A percentile compares a stretch with the other conserved stretches of the same genome.
These are phyloP conservation scores for Septoria linicola DNA, from an alignment of 2,329 filamentous ascomycete genomes.

Conservation along the genomic window DNA sequence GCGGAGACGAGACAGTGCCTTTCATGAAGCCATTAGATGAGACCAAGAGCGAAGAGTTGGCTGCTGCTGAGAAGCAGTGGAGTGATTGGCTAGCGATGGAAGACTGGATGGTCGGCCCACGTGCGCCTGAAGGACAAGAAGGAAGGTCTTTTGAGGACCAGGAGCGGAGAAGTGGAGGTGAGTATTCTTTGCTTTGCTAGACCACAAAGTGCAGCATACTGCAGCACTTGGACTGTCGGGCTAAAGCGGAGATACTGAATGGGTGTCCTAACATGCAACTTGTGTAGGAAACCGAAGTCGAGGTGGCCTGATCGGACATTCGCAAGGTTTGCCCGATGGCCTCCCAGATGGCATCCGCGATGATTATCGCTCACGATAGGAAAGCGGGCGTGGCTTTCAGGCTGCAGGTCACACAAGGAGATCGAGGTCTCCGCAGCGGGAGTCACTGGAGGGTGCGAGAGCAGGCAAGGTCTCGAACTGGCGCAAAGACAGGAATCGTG, in stretches of 20 bases:
- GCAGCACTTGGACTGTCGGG: not conserved
- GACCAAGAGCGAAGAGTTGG: slow-evolving; percentile 74
- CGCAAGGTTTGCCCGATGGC: slow-evolving; percentile 1
- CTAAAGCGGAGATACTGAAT: too few relatives aligned
- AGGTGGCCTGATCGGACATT: not conserved
- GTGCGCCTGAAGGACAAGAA: slow-evolving; percentile 53
- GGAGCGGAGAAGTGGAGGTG: not conserved
- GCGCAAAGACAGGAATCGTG: not conserved
- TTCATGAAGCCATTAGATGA: slow-evolving; percentile 78
- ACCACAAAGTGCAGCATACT: not conserved
- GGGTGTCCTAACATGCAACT: not conserved
- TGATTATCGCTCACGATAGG: slow-evolving; percentile 11
- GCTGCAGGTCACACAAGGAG: not conserved
- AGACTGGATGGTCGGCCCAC: slow-evolving; percentile 94
- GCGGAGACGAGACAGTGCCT: slow-evolving; percentile 76
- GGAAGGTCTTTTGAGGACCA: slow-evolving; percentile 4
- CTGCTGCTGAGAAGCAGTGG: slow-evolving; percentile 80
- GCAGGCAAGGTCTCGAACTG: too few relatives aligned
- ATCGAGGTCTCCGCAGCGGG: slow-evolving; percentile 5
- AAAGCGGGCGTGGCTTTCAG: not conserved
- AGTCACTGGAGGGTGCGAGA: not conserved
- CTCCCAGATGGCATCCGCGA: slow-evolving; percentile 10
- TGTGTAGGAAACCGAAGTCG: slow-evolving; percentile 7
- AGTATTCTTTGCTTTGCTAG: not conserved
- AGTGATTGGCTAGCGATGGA: slow-evolving; percentile 96